These are phyloP conservation scores for Aspergillus oerlinghausenensis DNA, from an alignment of 2,329 filamentous ascomycete genomes.

Conservation along the genomic window DNA sequence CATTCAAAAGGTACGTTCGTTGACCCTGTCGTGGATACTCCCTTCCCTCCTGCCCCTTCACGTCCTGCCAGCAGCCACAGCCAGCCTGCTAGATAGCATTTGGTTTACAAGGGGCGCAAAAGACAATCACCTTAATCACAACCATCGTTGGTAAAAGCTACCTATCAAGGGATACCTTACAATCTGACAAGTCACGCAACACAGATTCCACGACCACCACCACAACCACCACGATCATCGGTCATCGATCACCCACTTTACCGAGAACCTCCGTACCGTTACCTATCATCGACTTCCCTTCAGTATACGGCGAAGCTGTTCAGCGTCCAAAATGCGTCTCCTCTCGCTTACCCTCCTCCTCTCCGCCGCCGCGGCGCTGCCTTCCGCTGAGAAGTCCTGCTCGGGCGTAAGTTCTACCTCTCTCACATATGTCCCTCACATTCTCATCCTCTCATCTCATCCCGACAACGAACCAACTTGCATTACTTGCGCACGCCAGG, in stretches of 20 bases:
- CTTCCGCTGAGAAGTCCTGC: constrained; percentile 4
- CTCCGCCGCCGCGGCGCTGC: constrained; percentile 3
- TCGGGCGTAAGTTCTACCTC: constrained; percentile 5
- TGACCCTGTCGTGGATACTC: background rate
- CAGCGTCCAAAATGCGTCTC: constrained; percentile 9
- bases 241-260: background rate
- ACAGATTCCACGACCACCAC: background rate
- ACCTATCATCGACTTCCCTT: background rate
- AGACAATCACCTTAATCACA: background rate
- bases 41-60: too few species aligned
- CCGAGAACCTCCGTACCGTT: background rate
- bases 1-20: background rate
- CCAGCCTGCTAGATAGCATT: background rate
- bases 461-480: too few species aligned
- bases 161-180: background rate
- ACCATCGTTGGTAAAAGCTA: background rate
- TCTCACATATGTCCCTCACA: too few species aligned
- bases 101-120: background rate
- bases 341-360: constrained; percentile 7
- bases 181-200: background rate
- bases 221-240: background rate
- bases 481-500: too few species aligned
- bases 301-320: background rate
- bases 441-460: too few species aligned
- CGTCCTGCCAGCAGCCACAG: too few species aligned